These are phyloP conservation scores for Mesembryanthemum crystallinum DNA, from an alignment of 148 eudicot species.

Conservation along the genomic window DNA sequence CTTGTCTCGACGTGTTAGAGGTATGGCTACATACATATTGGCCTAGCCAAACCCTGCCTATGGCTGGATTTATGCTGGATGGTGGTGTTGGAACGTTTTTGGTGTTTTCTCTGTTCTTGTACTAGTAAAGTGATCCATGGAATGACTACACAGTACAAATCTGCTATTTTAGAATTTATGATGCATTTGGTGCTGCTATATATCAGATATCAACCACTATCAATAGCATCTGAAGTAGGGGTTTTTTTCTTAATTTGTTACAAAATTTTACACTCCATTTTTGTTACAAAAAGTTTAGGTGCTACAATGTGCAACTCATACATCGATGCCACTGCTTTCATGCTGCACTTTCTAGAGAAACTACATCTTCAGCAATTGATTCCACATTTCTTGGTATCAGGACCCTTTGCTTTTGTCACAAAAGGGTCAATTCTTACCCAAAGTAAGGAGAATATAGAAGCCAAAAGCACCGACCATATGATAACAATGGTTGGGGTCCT, in stretches of 20 bases:
- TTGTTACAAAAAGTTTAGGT: constrained; percentile 20
- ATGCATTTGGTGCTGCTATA: not conserved
- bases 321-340: constrained; percentile 9
- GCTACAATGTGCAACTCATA: constrained; percentile 14
- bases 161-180: not conserved
- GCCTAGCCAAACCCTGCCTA: too few species aligned
- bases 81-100: not conserved
- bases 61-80: too few species aligned
- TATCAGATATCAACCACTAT: constrained; percentile 5
- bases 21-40: too few species aligned
- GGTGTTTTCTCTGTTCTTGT: not conserved
- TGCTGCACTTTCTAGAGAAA: constrained; percentile 22
- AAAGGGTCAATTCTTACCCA: constrained; percentile 98
- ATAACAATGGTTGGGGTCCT: constrained; percentile 96
- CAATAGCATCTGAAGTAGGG: not conserved
- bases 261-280: constrained; percentile 24
- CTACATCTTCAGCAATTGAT: constrained; percentile 59
- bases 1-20: too few species aligned
- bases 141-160: not conserved
- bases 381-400: constrained; percentile 84
- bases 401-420: constrained; percentile 78
- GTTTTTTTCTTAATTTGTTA: constrained; percentile 9
- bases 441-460: constrained; percentile 93
- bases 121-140: constrained; percentile 4
- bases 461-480: constrained; percentile 89